phyloP scores from a whole-genome alignment of 371 early-diverging fungal genomes.

The Saksenaea oblongispora region DNA sequence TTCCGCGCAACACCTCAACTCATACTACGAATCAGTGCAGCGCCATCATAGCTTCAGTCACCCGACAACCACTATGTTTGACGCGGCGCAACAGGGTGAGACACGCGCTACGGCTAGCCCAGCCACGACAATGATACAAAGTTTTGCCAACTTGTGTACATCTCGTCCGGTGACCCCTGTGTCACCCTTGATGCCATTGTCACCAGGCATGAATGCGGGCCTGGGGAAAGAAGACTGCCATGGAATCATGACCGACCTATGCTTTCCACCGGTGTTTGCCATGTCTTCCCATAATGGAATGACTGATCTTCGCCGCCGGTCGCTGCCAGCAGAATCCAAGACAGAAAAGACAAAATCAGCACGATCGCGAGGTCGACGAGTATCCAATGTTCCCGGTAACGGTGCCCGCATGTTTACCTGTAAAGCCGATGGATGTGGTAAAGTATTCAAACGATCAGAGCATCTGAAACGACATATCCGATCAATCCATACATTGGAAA shows the following conservation, averaged over 20 bases:
- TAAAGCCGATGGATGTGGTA: conserved; percentile 55
- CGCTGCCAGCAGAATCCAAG: conserved; percentile 9
- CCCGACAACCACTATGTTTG: not conserved
- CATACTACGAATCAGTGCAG: conserved; percentile 8
- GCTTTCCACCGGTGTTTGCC: conserved; percentile 7
- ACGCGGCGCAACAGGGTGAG: not conserved
- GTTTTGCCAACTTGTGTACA: conserved; percentile 15
- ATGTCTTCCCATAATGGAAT: conserved; percentile 3
- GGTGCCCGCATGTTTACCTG: conserved; percentile 56
- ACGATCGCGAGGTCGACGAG: conserved; percentile 59
- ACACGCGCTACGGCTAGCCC: not conserved
- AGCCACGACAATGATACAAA: conserved; percentile 7
- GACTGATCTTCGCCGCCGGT: not conserved
- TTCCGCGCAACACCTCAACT: not conserved
- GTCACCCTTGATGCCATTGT: conserved; percentile 14
- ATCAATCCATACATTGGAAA: conserved; percentile 66
- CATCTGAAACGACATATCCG: conserved; percentile 68
- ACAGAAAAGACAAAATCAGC: conserved; percentile 24
- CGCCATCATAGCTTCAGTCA: conserved; percentile 31
- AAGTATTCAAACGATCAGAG: conserved; percentile 68
- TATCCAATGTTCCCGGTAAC: conserved; percentile 46
- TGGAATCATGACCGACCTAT: conserved; percentile 8
- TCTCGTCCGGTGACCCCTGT: conserved; percentile 21
- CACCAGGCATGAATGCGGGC: conserved; percentile 11
- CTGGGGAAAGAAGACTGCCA: conserved; percentile 6